phyloP scores from a whole-genome alignment of 2,329 filamentous ascomycete species.

The Juglanconis juglandina region DNA sequence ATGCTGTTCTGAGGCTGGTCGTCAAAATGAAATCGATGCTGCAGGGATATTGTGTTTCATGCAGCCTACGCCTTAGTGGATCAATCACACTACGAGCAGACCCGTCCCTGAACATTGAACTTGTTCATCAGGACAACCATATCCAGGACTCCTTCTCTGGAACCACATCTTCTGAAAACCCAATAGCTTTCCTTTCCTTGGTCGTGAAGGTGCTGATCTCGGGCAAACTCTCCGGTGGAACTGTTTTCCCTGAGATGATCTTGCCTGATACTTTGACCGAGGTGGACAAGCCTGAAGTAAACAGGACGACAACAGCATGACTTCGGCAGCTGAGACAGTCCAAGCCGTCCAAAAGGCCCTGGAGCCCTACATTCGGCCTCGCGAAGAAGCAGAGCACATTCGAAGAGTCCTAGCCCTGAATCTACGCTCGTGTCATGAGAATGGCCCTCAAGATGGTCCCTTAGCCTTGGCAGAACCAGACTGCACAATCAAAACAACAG shows the following conservation, averaged over 20 bases:
- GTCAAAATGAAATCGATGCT: conserved; percentile 9
- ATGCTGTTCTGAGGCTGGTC: conserved; percentile 16
- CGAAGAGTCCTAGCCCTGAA: conserved; percentile 53
- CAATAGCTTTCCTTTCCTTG: not conserved
- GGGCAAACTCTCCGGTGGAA: not conserved
- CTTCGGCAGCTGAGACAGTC: conserved; percentile 32
- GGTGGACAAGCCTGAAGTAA: not conserved
- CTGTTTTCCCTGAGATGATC: not conserved
- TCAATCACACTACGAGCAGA: too few species aligned
- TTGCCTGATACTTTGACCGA: not conserved
- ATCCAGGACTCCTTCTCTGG: too few species aligned
- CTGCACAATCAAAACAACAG: conserved; percentile 32
- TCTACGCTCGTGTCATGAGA: conserved; percentile 45
- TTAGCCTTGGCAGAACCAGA: conserved; percentile 46
- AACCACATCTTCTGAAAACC: not conserved
- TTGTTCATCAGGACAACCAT: too few species aligned
- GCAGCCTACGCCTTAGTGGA: too few species aligned
- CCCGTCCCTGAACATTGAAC: too few species aligned
- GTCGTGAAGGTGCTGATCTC: too few species aligned
- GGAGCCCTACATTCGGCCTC: conserved; percentile 51
- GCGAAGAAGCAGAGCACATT: conserved; percentile 56
- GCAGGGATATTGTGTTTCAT: not conserved
- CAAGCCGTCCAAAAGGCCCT: conserved; percentile 42
- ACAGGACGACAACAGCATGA: conserved; percentile 19
- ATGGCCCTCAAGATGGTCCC: conserved; percentile 40